phyloP scores from a whole-genome alignment of 1,284 basidiomycete genomes.

The Leucoagaricus sp. region DNA sequence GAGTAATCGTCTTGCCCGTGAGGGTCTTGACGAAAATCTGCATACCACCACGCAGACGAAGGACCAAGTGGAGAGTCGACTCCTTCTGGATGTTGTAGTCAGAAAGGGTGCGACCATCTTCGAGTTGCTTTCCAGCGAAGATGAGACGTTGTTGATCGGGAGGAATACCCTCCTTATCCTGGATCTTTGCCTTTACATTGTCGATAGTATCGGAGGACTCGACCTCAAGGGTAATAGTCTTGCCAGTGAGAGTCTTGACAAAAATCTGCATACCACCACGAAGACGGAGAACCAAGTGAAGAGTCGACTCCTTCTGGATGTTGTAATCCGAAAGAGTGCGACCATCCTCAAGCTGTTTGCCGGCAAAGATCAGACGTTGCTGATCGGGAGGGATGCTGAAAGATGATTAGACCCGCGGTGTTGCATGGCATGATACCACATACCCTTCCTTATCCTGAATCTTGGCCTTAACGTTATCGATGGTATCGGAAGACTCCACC shows the following conservation, averaged over 20 bases:
- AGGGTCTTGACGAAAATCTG: conserved; percentile 88
- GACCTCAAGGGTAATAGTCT: conserved; percentile 92
- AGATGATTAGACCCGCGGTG: background rate
- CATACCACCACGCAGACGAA: conserved; percentile 89
- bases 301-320: conserved; percentile 41
- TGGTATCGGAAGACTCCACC: conserved; percentile 84
- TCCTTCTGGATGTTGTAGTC: conserved; percentile 85
- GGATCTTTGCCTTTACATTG: conserved; percentile 82
- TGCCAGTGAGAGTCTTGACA: conserved; percentile 88
- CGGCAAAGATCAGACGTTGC: conserved; percentile 40
- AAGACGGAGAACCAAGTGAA: conserved; percentile 66
- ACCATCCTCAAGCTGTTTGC: conserved; percentile 40
- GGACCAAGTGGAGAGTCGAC: conserved; percentile 81
- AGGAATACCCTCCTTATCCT: conserved; percentile 69
- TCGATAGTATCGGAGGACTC: conserved; percentile 90
- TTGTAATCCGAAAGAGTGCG: conserved; percentile 40
- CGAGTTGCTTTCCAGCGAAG: conserved; percentile 88
- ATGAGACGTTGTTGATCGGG: conserved; percentile 74
- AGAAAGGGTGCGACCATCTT: conserved; percentile 79
- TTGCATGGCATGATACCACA: conserved; percentile 21
- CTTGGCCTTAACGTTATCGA: conserved; percentile 82
- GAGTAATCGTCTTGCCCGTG: too few species aligned
- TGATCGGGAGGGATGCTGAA: conserved; percentile 38
- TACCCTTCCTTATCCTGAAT: conserved; percentile 79
- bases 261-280: conserved; percentile 94